A percentile compares a stretch with the other conserved stretches of the same genome.
Evolutionary conservation across 1,284 basidiomycete species (phyloP).

Genomic region (Xerocomus tenax): DNA sequence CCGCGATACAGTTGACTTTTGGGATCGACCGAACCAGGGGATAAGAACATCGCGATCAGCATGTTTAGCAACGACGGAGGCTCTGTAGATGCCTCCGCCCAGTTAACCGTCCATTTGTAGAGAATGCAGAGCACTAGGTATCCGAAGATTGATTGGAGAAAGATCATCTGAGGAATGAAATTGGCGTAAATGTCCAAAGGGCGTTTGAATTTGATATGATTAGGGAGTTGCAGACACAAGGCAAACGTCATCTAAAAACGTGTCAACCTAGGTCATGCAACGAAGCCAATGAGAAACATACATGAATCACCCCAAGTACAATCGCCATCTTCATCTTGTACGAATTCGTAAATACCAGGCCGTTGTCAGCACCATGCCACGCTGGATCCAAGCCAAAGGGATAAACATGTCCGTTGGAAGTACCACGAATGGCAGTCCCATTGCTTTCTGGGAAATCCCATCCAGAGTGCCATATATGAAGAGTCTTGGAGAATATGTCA

Average conservation of each 20-base stretch:
- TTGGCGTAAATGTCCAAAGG: constrained; percentile 82
- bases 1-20: constrained; percentile 75
- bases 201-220: constrained; percentile 90
- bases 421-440: constrained; percentile 42
- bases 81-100: constrained; percentile 61
- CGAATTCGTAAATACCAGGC: constrained; percentile 91
- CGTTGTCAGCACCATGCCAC: constrained; percentile 93
- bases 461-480: constrained; percentile 83
- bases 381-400: constrained; percentile 90
- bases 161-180: constrained; percentile 95
- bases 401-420: constrained; percentile 66
- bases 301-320: constrained; percentile 92
- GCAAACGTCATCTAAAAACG: constrained; percentile 89
- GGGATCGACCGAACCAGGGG: constrained; percentile 71
- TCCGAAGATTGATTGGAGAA: constrained; percentile 95
- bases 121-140: constrained; percentile 93
- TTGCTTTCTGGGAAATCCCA: constrained; percentile 69
- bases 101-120: constrained; percentile 96
- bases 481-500: constrained; percentile 93
- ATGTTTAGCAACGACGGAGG: constrained; percentile 93
- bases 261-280: constrained; percentile 9
- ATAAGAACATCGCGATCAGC: constrained; percentile 91
- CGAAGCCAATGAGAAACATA: constrained; percentile 37
- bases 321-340: constrained; percentile 99
- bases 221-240: constrained; percentile 90